Evolutionary conservation across 1,284 basidiomycete genomes (phyloP), one percentile per base, ranked within the genome.

Genomic region (Bjerkandera adusta): DNA sequence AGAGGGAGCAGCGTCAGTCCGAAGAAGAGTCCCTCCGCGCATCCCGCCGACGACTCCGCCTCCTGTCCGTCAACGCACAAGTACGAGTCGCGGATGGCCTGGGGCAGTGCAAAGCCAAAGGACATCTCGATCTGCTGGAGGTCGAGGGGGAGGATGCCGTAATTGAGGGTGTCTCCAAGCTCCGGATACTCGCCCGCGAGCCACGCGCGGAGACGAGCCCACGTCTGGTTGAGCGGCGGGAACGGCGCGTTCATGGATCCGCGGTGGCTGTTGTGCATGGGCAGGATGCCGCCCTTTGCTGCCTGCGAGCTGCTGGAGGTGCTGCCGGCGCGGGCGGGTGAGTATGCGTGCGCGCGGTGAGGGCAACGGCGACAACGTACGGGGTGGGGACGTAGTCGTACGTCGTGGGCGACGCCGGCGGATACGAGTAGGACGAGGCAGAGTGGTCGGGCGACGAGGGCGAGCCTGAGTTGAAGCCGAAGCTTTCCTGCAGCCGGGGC

Each of bases 161-260:
- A 87, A 66, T 94, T 94, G 56, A 96, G 83, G 16, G 91, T 93
- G 63, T 96, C 92, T 34, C 88, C 86, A 15, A 96, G 79, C 60
- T 96, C 92, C 33, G 92, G 91, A 67, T 93, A 94, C 66, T 92
- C 83, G 49, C 68, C 22, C 44, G 44, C 71, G 21, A 95, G 81
- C 77, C 89, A 91, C 18, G 70, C 65, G 49, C 83, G 83, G 41
- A 96, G 74, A 25, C 92, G 83, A 55, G 78, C 73, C 87, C 92
- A 94, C 1, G 92, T 92, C 45, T 77, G 76, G 18, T 77, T 68
- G 18, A 94, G 70, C 20, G 90, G 83, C 3, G 92, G 89, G 63
- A 90, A 92, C 26, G 71, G 61, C 1, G 72, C 66, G 70, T 77
- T 48, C 65, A 68, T 54, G 60, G 67, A 61, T 74, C 72, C 55